Percentiles rank a stretch among this genome's conserved stretches.
Conservation (phyloP, 192 early-diverging fungal species). For the Coemansia sp. region DNA sequence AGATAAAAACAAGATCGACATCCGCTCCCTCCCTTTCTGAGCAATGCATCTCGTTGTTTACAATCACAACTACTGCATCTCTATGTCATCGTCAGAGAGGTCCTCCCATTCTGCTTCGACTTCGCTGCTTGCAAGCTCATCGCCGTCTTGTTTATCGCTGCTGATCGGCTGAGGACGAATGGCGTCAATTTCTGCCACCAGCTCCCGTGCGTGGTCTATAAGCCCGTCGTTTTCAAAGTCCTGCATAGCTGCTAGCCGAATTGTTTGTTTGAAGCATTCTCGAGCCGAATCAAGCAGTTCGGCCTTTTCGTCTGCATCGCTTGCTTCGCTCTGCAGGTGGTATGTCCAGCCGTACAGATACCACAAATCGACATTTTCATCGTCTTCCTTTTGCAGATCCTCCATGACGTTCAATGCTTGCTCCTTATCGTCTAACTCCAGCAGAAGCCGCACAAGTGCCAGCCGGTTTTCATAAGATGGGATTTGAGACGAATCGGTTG, state of each 20-base stretch:
- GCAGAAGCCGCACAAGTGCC: conserved; percentile 74
- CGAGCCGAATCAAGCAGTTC: conserved; percentile 28
- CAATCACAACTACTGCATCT: conserved; percentile 21
- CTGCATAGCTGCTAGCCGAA: conserved; percentile 59
- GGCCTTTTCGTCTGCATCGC: conserved; percentile 36
- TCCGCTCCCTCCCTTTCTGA: too few species aligned
- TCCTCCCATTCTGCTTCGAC: conserved; percentile 55
- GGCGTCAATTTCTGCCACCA: conserved; percentile 61
- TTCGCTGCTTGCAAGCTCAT: conserved; percentile 37
- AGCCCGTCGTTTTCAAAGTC: conserved; percentile 68
- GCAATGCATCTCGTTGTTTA: too few species aligned
- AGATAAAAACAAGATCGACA: conserved; percentile 1
- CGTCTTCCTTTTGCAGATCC: conserved; percentile 83
- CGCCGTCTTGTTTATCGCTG: conserved; percentile 51
- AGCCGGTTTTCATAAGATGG: conserved; percentile 86
- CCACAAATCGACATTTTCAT: conserved; percentile 88
- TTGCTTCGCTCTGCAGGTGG: conserved; percentile 78
- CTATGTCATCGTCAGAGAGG: conserved; percentile 43
- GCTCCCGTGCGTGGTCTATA: conserved; percentile 66
- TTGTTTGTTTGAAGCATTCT: conserved; percentile 43
- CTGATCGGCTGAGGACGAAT: conserved; percentile 53
- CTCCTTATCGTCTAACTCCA: conserved; percentile 80
- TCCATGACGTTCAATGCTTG: conserved; percentile 79
- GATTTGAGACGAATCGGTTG: conserved; percentile 37
- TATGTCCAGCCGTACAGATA: conserved; percentile 97